These are phyloP conservation scores for Ophiosphaerella korrae DNA, from an alignment of 2,329 filamentous ascomycete species.

Conservation along the genomic window DNA sequence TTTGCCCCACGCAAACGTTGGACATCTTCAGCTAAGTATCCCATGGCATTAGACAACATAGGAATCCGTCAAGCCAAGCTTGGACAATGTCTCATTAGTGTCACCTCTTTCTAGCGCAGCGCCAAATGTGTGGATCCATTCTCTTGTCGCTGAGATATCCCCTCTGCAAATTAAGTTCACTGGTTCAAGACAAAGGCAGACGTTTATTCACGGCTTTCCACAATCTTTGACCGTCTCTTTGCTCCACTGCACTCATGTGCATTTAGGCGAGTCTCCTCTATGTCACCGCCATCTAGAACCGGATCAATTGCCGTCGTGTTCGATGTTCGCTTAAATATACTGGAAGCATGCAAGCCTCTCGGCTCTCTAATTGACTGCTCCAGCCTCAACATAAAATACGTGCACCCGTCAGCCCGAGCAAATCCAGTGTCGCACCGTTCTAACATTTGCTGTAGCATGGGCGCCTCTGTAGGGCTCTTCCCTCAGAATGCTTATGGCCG, in stretches of 20 bases:
- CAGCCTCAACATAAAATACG: not conserved
- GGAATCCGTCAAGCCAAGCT: no score
- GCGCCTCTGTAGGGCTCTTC: no score
- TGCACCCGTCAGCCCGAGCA: not conserved
- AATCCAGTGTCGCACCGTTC: not conserved
- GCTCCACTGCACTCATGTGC: not conserved
- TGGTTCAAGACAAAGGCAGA: no score
- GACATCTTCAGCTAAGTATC: no score
- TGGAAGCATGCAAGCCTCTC: slow-evolving; percentile 16
- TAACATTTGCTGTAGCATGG: no score
- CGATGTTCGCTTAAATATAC: slow-evolving; percentile 14
- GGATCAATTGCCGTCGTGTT: not conserved
- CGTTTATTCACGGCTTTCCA: not conserved
- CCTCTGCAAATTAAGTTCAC: no score
- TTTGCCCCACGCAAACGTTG: no score
- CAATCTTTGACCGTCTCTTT: not conserved
- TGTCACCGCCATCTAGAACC: not conserved
- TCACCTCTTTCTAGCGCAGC: no score
- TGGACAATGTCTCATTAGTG: no score
- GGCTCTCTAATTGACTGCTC: not conserved
- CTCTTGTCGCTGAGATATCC: no score
- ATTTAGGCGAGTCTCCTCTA: not conserved
- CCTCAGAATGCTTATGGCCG: not conserved
- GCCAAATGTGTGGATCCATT: no score
- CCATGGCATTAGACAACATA: no score